phyloP scores from a whole-genome alignment of 2,329 filamentous ascomycete genomes.

The Claviceps arundinis region DNA sequence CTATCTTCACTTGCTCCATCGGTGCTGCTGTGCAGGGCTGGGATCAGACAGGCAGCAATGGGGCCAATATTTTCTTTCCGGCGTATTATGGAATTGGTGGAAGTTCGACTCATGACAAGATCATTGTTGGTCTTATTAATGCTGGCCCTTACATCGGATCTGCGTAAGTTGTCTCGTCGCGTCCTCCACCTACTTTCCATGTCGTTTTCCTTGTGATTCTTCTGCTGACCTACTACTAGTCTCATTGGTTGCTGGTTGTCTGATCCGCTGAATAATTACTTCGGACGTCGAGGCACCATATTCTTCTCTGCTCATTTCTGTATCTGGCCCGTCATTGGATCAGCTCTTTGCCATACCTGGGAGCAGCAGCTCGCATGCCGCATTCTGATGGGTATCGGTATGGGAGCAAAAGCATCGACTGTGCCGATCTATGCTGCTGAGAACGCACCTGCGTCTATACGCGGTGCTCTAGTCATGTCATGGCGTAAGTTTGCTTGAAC shows the following conservation, averaged over 20 bases:
- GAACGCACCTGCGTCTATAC: constrained; percentile 53
- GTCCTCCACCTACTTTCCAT: too few relatives aligned
- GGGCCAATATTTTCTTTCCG: constrained; percentile 47
- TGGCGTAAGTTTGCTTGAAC: constrained; percentile 47
- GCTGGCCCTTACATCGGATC: constrained; percentile 26
- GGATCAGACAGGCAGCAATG: constrained; percentile 49
- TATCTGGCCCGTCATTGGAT: constrained; percentile 41
- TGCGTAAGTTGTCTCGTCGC: constrained; percentile 30
- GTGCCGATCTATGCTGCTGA: constrained; percentile 69
- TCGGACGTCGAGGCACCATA: constrained; percentile 53
- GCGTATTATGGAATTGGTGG: constrained; percentile 22
- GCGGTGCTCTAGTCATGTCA: constrained; percentile 68
- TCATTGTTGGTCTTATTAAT: constrained; percentile 16
- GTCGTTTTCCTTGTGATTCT: neutral
- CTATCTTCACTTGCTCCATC: constrained; percentile 39
- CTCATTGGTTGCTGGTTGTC: constrained; percentile 49
- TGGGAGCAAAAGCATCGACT: constrained; percentile 43
- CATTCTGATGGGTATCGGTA: constrained; percentile 54
- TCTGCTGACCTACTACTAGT: constrained; percentile 8
- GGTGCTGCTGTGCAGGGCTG: constrained; percentile 46
- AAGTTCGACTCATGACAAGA: constrained; percentile 30
- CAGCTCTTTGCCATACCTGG: constrained; percentile 51
- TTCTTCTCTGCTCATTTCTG: constrained; percentile 41
- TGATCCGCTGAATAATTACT: constrained; percentile 42
- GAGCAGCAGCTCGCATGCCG: constrained; percentile 51